Evolutionary conservation across 2,329 filamentous ascomycete species (phyloP), one percentile per base, ranked within the genome.

Genomic region (Arthroderma sp.): DNA sequence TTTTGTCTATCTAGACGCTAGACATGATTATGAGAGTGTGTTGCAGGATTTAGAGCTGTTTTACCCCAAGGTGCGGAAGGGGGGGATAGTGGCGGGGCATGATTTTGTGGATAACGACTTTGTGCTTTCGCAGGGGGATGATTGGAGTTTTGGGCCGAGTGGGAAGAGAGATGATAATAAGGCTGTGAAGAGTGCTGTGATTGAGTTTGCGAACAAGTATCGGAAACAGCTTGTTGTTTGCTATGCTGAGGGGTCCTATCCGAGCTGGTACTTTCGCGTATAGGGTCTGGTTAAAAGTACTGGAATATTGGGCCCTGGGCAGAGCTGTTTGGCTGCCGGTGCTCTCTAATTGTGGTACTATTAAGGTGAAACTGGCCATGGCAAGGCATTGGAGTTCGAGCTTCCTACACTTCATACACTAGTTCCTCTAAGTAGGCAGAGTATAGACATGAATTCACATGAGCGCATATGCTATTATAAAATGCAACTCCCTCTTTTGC

Each of bases 281-380:
- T 43, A 15, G 34, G 3, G 9, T 44, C 68, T 22, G 15, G 3
- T 22, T 22, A 22, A 22, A 22, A 22, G 15, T 22, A 22, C 3
- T 22, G 15, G 15, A 22, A 22, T 22, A 22, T 22, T 22, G 15
- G 15, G 15, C 15, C 15, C 15, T 22, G 15, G 15, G 3, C 15
- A 22, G 1, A 22, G 3, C 15, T 3, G 15, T 22, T 22, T 22
- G 15, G 15, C 15, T 22, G 15, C 15, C 15, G 15, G 15, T 22
- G 15, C 15, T 22, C 15, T 22, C 15, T 22, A 22, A 22, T 22
- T 22, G 15, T 3, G 3, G 15, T 3, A 22, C 15, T 22, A 22
- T 22, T 22, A 22, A 22, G 15, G 15, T 3, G 3, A 3, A 22
- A 22, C 3, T 22, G 15, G 15, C 15, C 3, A 22, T 22, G 15